Evolutionary conservation across 139 green algal genomes (phyloP).

Genomic region (Zygnema cylindricum): DNA sequence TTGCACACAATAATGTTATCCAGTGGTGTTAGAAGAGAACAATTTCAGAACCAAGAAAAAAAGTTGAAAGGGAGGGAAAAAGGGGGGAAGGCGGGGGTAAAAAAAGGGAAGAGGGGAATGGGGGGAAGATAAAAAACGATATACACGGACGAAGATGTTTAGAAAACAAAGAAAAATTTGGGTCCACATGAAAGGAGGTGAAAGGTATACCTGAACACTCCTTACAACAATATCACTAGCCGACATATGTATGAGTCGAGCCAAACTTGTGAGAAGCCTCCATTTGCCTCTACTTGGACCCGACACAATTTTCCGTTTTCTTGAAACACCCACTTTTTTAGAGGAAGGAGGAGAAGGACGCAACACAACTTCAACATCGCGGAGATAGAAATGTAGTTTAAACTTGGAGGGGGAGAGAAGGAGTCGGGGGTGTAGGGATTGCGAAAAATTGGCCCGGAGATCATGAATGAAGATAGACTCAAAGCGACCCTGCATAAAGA

Average conservation of each 20-base stretch:
- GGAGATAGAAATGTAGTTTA: slow-evolving; percentile 6
- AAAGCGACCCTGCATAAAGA: not conserved
- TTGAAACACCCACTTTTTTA: not conserved
- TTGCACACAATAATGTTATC: no score
- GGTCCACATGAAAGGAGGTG: no score
- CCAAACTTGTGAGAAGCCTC: not conserved
- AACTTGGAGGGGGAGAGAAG: not conserved
- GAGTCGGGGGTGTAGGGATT: not conserved
- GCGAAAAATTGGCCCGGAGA: not conserved
- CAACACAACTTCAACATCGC: slow-evolving; percentile 21
- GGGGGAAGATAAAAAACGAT: no score
- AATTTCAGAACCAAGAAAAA: no score
- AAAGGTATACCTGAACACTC: not conserved
- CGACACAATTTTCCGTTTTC: not conserved
- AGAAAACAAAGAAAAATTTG: no score
- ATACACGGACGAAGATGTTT: no score
- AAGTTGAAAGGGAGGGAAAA: no score
- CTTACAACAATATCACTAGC: not conserved
- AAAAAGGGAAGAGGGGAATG: no score
- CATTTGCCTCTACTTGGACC: not conserved
- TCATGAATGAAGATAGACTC: not conserved
- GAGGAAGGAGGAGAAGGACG: slow-evolving; percentile 25
- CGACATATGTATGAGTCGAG: not conserved
- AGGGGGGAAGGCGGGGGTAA: no score
- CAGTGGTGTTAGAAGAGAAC: no score